These are phyloP conservation scores for Trichoderma guizhouense DNA, from an alignment of 2,329 filamentous ascomycete genomes.

Conservation along the genomic window DNA sequence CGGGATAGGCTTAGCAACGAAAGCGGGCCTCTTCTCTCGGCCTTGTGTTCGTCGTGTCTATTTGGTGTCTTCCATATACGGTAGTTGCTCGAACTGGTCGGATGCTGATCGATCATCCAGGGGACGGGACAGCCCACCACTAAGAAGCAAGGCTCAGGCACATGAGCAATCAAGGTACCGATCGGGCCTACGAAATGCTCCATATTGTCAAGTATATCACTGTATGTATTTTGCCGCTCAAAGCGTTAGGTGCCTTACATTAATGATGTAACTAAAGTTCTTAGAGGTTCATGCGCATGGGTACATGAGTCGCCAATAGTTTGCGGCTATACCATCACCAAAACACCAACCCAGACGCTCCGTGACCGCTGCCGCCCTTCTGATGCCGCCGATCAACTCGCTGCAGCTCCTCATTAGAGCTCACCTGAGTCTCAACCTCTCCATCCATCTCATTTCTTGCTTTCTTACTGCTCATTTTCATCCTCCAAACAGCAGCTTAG, in stretches of 20 bases:
- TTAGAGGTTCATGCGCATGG: not conserved
- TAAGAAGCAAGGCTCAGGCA: not conserved
- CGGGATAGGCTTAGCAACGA: not conserved
- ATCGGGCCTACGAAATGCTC: not conserved
- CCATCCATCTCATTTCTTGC: not conserved
- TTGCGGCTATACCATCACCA: not conserved
- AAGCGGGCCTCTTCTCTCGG: not conserved
- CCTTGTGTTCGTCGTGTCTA: not conserved
- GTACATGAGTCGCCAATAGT: not conserved
- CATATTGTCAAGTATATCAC: not conserved
- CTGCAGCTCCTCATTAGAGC: not conserved
- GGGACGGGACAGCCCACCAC: not conserved
- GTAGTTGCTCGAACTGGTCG: not conserved
- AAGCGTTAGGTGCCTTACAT: not conserved
- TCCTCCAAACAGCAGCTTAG: not conserved
- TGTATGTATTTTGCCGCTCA: not conserved
- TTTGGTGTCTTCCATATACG: not conserved
- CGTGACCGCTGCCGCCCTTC: not conserved
- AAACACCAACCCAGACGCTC: not conserved
- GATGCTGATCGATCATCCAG: not conserved
- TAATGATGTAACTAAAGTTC: not conserved
- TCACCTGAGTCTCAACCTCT: not conserved
- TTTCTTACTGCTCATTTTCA: not conserved
- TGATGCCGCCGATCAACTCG: not conserved
- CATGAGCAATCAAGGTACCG: not conserved